Evolutionary conservation across 1,284 basidiomycete species (phyloP).

Genomic region (Irpex rosettiformis): DNA sequence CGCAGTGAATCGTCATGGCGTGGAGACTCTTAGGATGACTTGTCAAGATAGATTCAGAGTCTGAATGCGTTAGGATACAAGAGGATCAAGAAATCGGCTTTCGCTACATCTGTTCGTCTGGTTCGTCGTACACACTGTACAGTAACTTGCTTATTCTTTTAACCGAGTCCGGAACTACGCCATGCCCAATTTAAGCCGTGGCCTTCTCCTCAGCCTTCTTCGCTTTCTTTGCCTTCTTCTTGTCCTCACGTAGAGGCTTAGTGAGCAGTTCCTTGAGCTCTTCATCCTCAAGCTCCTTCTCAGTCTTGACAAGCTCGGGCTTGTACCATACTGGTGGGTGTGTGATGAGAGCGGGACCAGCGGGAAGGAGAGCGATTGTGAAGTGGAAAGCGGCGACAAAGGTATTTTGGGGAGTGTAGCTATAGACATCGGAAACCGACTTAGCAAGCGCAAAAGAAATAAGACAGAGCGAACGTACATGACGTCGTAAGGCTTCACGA

Average conservation of each 20-base stretch:
- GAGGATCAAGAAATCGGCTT: not conserved
- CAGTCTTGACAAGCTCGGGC: constrained; percentile 83
- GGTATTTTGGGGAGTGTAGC: constrained; percentile 77
- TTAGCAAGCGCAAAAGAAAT: too few species aligned
- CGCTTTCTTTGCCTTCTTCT: constrained; percentile 90
- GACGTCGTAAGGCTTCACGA: constrained; percentile 89
- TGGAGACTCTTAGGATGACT: not conserved
- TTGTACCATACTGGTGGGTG: constrained; percentile 92
- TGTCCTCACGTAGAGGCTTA: constrained; percentile 82
- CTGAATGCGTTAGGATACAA: not conserved
- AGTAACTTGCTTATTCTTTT: not conserved
- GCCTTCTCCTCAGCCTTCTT: constrained; percentile 42
- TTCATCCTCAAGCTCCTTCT: constrained; percentile 86
- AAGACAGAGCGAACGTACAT: constrained; percentile 57
- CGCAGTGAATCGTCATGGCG: constrained; percentile 22
- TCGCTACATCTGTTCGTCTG: not conserved
- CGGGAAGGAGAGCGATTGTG: constrained; percentile 86
- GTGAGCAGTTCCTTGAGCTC: constrained; percentile 78
- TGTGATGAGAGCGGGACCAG: constrained; percentile 82
- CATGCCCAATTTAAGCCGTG: not conserved
- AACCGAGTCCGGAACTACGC: too few species aligned
- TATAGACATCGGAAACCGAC: constrained; percentile 25
- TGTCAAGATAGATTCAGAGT: constrained; percentile 13
- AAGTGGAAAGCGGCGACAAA: constrained; percentile 95
- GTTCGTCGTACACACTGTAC: not conserved